Conservation (phyloP, 495 filamentous ascomycete species). For the Saxophila tyrrhenica region DNA sequence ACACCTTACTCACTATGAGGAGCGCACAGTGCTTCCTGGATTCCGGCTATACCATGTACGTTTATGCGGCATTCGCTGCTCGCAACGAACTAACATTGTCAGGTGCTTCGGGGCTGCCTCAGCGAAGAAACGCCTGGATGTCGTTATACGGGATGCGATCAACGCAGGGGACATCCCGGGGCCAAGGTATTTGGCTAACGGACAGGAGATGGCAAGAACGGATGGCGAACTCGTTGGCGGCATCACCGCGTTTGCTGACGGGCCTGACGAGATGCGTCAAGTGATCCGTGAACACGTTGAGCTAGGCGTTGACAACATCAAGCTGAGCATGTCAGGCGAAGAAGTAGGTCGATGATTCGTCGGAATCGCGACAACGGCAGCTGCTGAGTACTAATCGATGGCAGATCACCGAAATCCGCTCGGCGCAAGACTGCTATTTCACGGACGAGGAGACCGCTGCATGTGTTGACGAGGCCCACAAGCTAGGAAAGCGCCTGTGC, state of each 20-base stretch:
- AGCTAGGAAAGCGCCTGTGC: no score
- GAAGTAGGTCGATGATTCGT: no score
- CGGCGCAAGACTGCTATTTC: conserved; percentile 40
- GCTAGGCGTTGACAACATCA: conserved; percentile 41
- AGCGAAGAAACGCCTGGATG: conserved; percentile 38
- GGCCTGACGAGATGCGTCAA: conserved; percentile 36
- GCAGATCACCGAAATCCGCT: conserved; percentile 32
- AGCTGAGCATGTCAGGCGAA: conserved; percentile 43
- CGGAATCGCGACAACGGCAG: no score
- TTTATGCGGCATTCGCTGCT: no score
- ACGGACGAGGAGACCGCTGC: no score
- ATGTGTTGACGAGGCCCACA: no score
- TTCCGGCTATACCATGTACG: conserved; percentile 37
- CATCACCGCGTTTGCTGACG: conserved; percentile 41
- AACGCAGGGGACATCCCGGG: conserved; percentile 43
- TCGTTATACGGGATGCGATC: conserved; percentile 44
- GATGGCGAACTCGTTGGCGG: conserved; percentile 35
- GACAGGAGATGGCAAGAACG: conserved; percentile 36
- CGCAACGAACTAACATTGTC: no score
- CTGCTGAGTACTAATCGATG: not conserved
- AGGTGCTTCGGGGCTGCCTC: conserved; percentile 43
- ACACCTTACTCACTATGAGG: conserved; percentile 36
- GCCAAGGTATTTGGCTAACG: conserved; percentile 39
- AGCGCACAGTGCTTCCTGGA: conserved; percentile 37
- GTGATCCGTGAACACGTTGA: conserved; percentile 35